phyloP scores from a whole-genome alignment of 1,284 basidiomycete genomes.

The Pyrrhoderma lamaoense region DNA sequence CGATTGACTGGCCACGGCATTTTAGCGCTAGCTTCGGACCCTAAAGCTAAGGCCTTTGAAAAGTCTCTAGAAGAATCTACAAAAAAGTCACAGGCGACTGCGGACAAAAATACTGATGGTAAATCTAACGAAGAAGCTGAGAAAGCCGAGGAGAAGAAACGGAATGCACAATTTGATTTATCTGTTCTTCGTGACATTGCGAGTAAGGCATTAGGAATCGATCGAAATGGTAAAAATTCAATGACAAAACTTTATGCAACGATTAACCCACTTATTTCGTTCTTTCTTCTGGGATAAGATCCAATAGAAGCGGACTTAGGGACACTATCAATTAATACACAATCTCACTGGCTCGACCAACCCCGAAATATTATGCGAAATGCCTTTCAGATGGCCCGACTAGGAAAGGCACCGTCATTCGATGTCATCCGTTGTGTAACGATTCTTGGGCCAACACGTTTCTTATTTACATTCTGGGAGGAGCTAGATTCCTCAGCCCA shows the following conservation, averaged over 20 bases:
- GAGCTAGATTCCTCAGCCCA: conserved; percentile 45
- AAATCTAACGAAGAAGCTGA: too few species aligned
- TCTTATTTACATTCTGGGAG: conserved; percentile 57
- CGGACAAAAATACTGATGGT: too few species aligned
- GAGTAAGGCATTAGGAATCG: conserved; percentile 35
- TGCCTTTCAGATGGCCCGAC: conserved; percentile 45
- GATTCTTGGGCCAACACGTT: conserved; percentile 46
- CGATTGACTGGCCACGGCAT: conserved; percentile 55
- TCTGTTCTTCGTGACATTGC: conserved; percentile 37
- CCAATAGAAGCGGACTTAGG: conserved; percentile 19
- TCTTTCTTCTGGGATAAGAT: too few species aligned
- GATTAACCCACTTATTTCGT: neutral
- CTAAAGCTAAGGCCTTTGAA: conserved; percentile 20
- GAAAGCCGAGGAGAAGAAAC: conserved; percentile 32
- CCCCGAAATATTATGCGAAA: conserved; percentile 46
- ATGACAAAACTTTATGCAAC: too few species aligned
- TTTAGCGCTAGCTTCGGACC: conserved; percentile 39
- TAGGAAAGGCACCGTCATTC: conserved; percentile 53
- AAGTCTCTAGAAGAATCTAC: too few species aligned
- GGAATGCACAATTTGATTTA: conserved; percentile 32
- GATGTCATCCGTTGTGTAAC: conserved; percentile 58
- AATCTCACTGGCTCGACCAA: conserved; percentile 35
- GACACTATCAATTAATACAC: conserved; percentile 16
- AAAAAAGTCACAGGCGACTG: too few species aligned
- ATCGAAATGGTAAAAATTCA: conserved; percentile 31